These are phyloP conservation scores for Sanghuangporus weigelae DNA, from an alignment of 1,284 basidiomycete species.

Conservation along the genomic window DNA sequence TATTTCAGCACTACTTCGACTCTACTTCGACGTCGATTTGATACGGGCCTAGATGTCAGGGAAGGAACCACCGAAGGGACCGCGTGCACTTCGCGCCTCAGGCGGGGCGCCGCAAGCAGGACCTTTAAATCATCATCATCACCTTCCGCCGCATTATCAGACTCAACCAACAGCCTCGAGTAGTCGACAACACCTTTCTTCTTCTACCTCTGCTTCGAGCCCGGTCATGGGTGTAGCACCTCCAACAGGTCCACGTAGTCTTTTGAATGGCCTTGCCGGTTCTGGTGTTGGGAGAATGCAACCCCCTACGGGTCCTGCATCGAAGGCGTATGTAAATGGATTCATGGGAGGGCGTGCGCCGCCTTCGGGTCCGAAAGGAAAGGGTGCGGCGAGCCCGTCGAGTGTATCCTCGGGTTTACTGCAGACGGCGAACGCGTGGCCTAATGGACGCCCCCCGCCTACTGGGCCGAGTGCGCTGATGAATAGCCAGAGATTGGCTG, in stretches of 20 bases:
- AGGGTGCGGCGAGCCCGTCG: neutral
- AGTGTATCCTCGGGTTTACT: neutral
- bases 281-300: neutral
- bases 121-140: slow-evolving; percentile 21
- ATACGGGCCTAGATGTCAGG: slow-evolving; percentile 49
- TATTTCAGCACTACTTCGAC: neutral
- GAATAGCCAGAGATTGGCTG: neutral
- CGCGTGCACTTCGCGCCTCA: slow-evolving; percentile 55
- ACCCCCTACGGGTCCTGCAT: slow-evolving; percentile 21
- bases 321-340: slow-evolving; percentile 12
- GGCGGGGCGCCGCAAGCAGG: slow-evolving; percentile 24
- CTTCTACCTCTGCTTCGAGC: slow-evolving; percentile 17
- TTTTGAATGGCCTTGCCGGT: slow-evolving; percentile 25
- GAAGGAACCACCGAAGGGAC: slow-evolving; percentile 68
- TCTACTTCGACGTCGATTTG: neutral
- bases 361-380: slow-evolving; percentile 13
- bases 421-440: neutral
- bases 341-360: slow-evolving; percentile 1
- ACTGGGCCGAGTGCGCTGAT: slow-evolving; percentile 11
- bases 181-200: slow-evolving; percentile 17
- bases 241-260: slow-evolving; percentile 30
- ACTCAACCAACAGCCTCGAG: neutral
- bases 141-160: neutral
- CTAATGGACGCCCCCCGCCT: slow-evolving; percentile 1
- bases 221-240: slow-evolving; percentile 26